A percentile compares a stretch with the other conserved stretches of the same genome.
Conservation (phyloP, 495 filamentous ascomycete genomes). For the Lentithecium fluviatile region DNA sequence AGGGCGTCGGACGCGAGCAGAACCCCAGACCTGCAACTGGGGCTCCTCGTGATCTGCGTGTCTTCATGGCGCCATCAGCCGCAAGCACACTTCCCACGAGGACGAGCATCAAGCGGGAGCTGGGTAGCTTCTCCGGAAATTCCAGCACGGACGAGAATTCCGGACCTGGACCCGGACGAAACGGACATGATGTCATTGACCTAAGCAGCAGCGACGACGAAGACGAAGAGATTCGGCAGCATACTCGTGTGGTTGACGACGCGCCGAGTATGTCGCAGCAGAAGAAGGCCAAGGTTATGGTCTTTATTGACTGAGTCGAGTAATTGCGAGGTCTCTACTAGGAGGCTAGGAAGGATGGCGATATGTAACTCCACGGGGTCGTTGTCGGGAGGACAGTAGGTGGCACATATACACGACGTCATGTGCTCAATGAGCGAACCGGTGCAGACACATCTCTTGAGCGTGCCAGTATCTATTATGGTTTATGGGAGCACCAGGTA, state of each 20-base stretch:
- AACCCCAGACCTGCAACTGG: neutral
- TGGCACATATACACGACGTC: no score
- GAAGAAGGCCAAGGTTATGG: slow-evolving; percentile 8
- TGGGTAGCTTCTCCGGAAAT: no score
- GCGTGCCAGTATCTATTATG: no score
- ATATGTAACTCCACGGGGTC: no score
- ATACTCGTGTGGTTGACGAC: slow-evolving; percentile 6
- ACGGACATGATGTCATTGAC: slow-evolving; percentile 6
- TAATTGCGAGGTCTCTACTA: no score
- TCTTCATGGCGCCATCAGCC: slow-evolving; percentile 15
- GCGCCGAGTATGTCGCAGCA: neutral
- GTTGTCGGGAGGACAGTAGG: no score
- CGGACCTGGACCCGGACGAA: neutral
- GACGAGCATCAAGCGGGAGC: no score
- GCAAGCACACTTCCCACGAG: neutral
- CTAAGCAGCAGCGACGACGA: slow-evolving; percentile 15
- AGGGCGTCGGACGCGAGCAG: slow-evolving; percentile 14
- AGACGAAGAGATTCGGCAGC: slow-evolving; percentile 1
- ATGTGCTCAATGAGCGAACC: no score
- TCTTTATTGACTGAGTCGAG: slow-evolving; percentile 1
- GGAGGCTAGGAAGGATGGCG: no score
- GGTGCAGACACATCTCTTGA: no score
- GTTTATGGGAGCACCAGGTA: no score
- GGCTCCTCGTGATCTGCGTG: neutral
- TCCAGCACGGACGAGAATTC: no score